These are phyloP conservation scores for Glonium stellatum DNA, from an alignment of 495 filamentous ascomycete species.

Conservation along the genomic window DNA sequence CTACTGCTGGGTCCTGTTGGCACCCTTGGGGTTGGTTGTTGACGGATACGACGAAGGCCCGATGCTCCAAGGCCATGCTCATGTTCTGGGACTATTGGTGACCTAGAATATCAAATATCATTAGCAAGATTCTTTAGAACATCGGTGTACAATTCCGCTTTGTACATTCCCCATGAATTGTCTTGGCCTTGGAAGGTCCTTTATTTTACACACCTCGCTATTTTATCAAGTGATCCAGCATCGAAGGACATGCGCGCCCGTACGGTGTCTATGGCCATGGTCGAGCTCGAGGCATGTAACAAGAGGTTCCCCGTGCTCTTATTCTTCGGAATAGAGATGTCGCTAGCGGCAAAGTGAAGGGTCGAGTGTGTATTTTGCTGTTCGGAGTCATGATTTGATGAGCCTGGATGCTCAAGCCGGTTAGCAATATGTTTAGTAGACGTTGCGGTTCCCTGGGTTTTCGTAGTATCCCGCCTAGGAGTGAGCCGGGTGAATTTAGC, in stretches of 20 bases:
- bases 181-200: too few species aligned
- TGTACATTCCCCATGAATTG: background rate
- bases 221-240: slow-evolving; percentile 24
- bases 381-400: slow-evolving; percentile 14
- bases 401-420: slow-evolving; percentile 11
- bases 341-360: slow-evolving; percentile 18
- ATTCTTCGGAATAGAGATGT: slow-evolving; percentile 30
- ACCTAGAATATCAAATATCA: slow-evolving; percentile 35
- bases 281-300: slow-evolving; percentile 14
- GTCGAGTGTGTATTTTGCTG: slow-evolving; percentile 2
- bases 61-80: slow-evolving; percentile 60
- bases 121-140: background rate
- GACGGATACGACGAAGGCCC: slow-evolving; percentile 86
- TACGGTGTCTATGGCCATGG: slow-evolving; percentile 10
- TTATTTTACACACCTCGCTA: slow-evolving; percentile 14
- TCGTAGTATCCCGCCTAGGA: background rate
- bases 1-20: slow-evolving; percentile 1
- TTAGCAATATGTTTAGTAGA: background rate
- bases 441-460: background rate
- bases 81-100: slow-evolving; percentile 51
- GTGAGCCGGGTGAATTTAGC: background rate
- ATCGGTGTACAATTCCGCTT: background rate
- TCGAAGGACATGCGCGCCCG: slow-evolving; percentile 28
- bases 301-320: slow-evolving; percentile 34
- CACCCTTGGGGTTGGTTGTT: slow-evolving; percentile 49